Evolutionary conservation across 768 basidiomycete genomes (phyloP), one percentile per base, ranked within the genome.

Genomic region (Glaciozyma martinii): DNA sequence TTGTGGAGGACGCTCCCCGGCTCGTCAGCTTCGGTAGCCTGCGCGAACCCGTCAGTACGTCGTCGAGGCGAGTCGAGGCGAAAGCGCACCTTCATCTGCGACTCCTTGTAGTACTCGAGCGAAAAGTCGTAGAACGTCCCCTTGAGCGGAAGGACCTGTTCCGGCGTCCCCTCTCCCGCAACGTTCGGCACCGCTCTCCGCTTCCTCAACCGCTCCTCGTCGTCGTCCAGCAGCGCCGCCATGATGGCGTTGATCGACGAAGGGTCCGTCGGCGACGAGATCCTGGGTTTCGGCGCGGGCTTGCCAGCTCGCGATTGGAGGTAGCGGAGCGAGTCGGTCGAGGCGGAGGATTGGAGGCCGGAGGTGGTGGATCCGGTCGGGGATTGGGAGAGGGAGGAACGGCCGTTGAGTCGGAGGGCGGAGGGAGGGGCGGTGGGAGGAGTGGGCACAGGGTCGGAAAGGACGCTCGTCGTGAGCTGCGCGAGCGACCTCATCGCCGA

Each of bases 41-140:
- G 72, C 4, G 56, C 3, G 40, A 53, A 10, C 29, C 0, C 18
- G 40, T 47, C 44, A 63, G 57, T 67, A 50, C 42, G 56, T n/a
- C 70, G 65, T 65, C 3, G 57, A 74, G 65, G 59, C 53, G 27
- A 27, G 42, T n/a, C 30, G 19, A 61, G 21, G 43, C 19, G 15
- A 49, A 43, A 40, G 18, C 84, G 73, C 75, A 94, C 92, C 81
- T 90, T 86, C 94, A 99, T 98, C 76, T 99, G 95, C 5, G 94
- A 91, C 75, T 97, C 93, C 67, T 88, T 91, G 79, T 97, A 99
- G 75, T 98, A 98, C 74, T 98, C 93, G 73, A 85, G 83, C 65
- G 91, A 91, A 89, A 91, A 97, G 74, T 97, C 94, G 74, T 87
- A 99, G 78, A 89, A 94, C 13, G 83, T 81, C 74, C 90, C 93